Base-by-base conservation (phyloP, 2,329 filamentous ascomycete species). In the Diaporthe citri region DNA sequence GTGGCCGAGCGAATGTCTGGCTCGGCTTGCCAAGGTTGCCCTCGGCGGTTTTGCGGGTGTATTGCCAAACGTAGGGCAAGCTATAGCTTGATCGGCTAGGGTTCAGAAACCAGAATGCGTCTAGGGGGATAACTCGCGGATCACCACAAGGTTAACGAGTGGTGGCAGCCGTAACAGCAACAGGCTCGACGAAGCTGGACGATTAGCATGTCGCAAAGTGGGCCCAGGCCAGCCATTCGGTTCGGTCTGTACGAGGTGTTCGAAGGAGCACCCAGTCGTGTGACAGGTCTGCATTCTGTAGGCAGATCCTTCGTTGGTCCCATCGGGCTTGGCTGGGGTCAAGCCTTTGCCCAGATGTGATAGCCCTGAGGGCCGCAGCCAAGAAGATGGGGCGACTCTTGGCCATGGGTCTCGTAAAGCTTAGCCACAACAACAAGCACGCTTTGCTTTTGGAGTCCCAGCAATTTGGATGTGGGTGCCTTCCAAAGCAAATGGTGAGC, bases 291-390 rank as follows among this genome's bases (percentile, higher is more conserved):
- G 62, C 10, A 34, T 7, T 52, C 43, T 67, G 46, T 28, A 52
- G 46, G 31, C 15, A 36, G 46, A 52, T 67, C 31, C 43, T 67
- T 51, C 28, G 62, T 67, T 67, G 62, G 62, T n/a, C 43, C 43
- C 62, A 67, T 67, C 62, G 62, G 60, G 31, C 64, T 41, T 67
- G 64, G 64, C 62, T 52, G 39, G 62, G 62, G 64, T 67, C 64
- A 67, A 67, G 64, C 64, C 64, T 67, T 67, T 67, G 64, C 64
- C 64, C 64, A 67, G 64, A 52, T 28, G 31, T 67, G 64, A 52
- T 67, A 25, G 46, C 13, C 34, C 46, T 52, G 46, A 20, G 9
- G 64, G 64, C 46, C 22, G 64, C 64, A 67, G 64, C 64, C 64
- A 67, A 67, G 64, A 31, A n/a, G 64, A 52, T 52, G 64, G 64